Evolutionary conservation across 352 stramenopile species (phyloP).

Genomic region (Phytophthora agathidicida): DNA sequence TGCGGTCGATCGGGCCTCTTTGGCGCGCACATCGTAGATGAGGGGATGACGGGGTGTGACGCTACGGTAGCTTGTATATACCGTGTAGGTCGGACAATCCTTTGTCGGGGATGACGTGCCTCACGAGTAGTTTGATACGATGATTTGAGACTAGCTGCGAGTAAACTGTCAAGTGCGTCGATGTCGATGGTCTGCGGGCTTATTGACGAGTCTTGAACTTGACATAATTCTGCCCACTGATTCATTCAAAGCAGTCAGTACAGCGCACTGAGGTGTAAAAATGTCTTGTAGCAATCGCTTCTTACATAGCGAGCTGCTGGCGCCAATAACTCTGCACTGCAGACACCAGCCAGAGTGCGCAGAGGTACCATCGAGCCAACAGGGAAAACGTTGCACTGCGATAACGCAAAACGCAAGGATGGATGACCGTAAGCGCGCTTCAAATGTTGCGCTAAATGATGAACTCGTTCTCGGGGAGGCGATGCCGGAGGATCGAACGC

Average conservation of each 20-base stretch:
- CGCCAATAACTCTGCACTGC: conserved; percentile 39
- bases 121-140: conserved; percentile 2
- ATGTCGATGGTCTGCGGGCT: conserved; percentile 51
- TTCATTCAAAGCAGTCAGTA: neutral
- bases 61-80: conserved; percentile 9
- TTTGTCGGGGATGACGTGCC: conserved; percentile 2
- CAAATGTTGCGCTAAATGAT: conserved; percentile 47
- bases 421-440: conserved; percentile 45
- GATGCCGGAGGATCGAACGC: conserved; percentile 8
- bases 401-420: conserved; percentile 59
- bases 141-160: conserved; percentile 34
- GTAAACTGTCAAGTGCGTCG: conserved; percentile 61
- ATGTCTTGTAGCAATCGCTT: neutral
- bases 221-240: conserved; percentile 49
- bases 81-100: conserved; percentile 9
- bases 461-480: conserved; percentile 33
- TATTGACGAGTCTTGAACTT: conserved; percentile 22
- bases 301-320: conserved; percentile 54
- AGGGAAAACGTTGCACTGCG: conserved; percentile 54
- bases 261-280: conserved; percentile 1
- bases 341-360: conserved; percentile 39
- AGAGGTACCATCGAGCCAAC: conserved; percentile 33
- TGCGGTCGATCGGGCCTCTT: conserved; percentile 36
- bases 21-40: conserved; percentile 14
- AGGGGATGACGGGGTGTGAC: conserved; percentile 17